Evolutionary conservation across 192 early-diverging fungal genomes (phyloP), one percentile per base, ranked within the genome.

Genomic region (Neocallimastix lanati): DNA sequence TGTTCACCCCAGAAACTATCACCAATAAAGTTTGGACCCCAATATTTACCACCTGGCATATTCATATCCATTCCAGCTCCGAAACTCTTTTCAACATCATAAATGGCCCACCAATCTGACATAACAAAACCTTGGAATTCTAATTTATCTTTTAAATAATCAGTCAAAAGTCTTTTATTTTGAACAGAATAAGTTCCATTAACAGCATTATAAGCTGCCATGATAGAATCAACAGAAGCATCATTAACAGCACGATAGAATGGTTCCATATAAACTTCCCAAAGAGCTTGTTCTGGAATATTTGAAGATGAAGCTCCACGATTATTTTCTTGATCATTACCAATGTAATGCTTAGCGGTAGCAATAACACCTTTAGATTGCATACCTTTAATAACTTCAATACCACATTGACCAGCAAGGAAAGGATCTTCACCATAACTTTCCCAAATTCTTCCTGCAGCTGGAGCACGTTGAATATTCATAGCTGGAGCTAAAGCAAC

Each of bases 41-140:
- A 29, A 29, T 29, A 38, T 28, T 78, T 76, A 29, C 78, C 28
- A 33, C 78, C 78, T 40, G 30, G 30, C 30, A 33, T 33, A 33
- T 33, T 87, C 89, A 92, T 89, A 79, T 92, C 90, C 28, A 86
- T 78, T 36, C 88, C 86, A 80, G 79, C 79, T 14, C 76, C 58
- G 25, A 82, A 83, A 77, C 86, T 84, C 30, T 78, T 40, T 0
- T 29, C 76, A 28, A 79, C 80, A 29, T 80, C 84, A 30, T 86
- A 82, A 14, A 83, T 81, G 58, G 90, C 90, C 76, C 81, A 83
- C 89, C 89, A 92, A 78, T 91, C 91, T 28, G 87, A 84, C 86
- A 88, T 88, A 76, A 92, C 87, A 76, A 92, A 92, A 4, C 89
- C 90, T n/a, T 84, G 50, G 81, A 92, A 92, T 6, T 83, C 87